Evolutionary conservation across 2,329 filamentous ascomycete genomes (phyloP).

Genomic region (Epichloe aotearoae): DNA sequence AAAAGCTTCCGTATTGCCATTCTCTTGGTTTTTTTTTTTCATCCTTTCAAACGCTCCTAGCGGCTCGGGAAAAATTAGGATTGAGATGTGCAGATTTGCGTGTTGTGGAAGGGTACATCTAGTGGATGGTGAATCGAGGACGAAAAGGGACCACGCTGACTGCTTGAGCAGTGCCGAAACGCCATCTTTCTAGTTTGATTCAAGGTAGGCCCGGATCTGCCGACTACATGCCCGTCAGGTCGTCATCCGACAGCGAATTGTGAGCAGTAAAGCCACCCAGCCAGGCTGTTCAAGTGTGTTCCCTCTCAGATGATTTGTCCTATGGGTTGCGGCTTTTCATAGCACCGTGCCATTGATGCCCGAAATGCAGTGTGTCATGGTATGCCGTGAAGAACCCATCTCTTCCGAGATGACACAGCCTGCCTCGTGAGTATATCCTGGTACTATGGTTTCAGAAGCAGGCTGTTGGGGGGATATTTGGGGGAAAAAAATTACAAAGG

Average conservation of each 20-base stretch:
- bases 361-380: not conserved
- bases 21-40: no score
- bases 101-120: not conserved
- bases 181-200: no score
- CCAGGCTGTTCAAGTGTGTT: no score
- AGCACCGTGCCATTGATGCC: not conserved
- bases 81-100: no score
- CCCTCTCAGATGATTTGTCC: no score
- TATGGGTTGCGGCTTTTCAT: not conserved
- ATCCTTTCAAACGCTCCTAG: not conserved
- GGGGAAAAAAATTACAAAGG: not conserved
- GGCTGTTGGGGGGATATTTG: no score
- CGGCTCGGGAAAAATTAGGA: no score
- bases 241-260: no score
- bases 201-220: no score
- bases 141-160: not conserved
- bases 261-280: not conserved
- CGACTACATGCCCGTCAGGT: no score
- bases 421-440: not conserved
- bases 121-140: not conserved
- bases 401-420: not conserved
- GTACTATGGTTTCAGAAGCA: not conserved
- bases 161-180: no score
- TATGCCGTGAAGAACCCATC: conserved; percentile 1
- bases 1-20: no score